phyloP scores from a whole-genome alignment of 495 filamentous ascomycete species.

The Pseudomonodictys pantanalensis region DNA sequence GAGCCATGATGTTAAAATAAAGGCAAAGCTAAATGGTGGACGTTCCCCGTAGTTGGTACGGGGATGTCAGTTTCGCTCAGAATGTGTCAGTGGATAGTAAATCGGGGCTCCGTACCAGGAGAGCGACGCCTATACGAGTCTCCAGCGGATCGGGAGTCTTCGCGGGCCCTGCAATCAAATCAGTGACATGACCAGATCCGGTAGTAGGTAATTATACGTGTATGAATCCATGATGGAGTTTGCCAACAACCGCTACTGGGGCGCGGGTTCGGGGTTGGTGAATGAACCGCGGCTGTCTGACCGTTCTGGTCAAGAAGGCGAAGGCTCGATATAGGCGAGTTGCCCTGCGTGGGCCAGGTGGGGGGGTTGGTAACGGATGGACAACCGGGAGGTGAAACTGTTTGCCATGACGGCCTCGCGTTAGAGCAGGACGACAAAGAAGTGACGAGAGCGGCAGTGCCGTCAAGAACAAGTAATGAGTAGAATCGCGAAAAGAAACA shows the following conservation, averaged over 20 bases:
- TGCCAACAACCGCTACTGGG: neutral
- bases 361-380: constrained; percentile 18
- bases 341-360: constrained; percentile 12
- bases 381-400: constrained; percentile 34
- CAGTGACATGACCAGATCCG: neutral
- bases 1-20: neutral
- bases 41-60: no score
- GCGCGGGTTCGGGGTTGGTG: neutral
- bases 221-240: constrained; percentile 32
- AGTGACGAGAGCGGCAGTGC: constrained; percentile 13
- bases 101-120: constrained; percentile 32
- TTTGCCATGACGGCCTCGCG: constrained; percentile 37
- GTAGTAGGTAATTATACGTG: constrained; percentile 20
- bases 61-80: neutral
- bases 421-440: constrained; percentile 33
- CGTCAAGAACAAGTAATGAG: constrained; percentile 17
- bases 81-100: neutral
- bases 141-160: constrained; percentile 20
- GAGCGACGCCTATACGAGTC: constrained; percentile 39
- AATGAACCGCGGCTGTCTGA: neutral
- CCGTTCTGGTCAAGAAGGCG: constrained; percentile 9
- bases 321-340: constrained; percentile 3
- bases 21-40: no score
- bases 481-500: constrained; percentile 11
- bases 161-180: constrained; percentile 14